phyloP scores from a whole-genome alignment of 805 yeast genomes.

The Phaffomyces thermotolerans region DNA sequence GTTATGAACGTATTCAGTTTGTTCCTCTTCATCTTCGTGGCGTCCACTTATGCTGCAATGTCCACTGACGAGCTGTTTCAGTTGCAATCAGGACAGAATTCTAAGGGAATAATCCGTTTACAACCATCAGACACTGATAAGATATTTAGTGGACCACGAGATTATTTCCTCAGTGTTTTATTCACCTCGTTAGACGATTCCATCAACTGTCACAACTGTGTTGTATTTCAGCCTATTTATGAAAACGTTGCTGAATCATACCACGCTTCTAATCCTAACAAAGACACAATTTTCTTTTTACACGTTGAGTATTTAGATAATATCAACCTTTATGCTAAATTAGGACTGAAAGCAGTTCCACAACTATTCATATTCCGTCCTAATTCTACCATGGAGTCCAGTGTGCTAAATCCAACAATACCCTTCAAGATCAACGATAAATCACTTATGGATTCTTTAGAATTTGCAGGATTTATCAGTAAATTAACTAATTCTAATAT shows the following conservation, averaged over 20 bases:
- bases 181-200: conserved; percentile 41
- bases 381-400: conserved; percentile 18
- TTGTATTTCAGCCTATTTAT: conserved; percentile 33
- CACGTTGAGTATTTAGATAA: conserved; percentile 46
- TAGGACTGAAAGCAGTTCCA: conserved; percentile 49
- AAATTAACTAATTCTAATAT: conserved; percentile 37
- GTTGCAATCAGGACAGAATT: conserved; percentile 3
- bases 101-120: conserved; percentile 32
- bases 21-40: neutral
- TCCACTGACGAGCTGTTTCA: conserved; percentile 9
- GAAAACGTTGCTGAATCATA: conserved; percentile 38
- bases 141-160: conserved; percentile 40
- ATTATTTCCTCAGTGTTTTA: conserved; percentile 43
- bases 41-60: conserved; percentile 6
- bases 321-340: conserved; percentile 30
- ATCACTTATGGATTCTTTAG: conserved; percentile 31
- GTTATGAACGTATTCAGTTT: too few species aligned
- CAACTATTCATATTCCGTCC: conserved; percentile 65
- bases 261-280: conserved; percentile 34
- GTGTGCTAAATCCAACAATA: conserved; percentile 23
- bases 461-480: conserved; percentile 49
- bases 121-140: conserved; percentile 31
- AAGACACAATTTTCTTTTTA: conserved; percentile 37
- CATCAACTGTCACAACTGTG: conserved; percentile 43
- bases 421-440: conserved; percentile 28